These are phyloP conservation scores for Lyophyllum atratum DNA, from an alignment of 768 basidiomycete species.

Conservation along the genomic window DNA sequence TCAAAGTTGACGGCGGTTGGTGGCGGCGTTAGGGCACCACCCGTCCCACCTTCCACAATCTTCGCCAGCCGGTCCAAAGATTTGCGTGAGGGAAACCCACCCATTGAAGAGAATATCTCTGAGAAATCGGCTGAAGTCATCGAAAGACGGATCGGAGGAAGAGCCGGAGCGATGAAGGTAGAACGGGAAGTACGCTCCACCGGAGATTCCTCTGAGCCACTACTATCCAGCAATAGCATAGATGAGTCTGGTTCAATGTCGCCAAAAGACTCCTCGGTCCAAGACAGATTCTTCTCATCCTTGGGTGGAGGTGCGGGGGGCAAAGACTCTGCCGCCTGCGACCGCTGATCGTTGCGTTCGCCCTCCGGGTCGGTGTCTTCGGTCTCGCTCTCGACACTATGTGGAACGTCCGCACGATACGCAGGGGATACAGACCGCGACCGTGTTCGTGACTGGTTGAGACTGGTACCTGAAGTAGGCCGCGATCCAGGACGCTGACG, in stretches of 20 bases:
- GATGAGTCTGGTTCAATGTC: constrained; percentile 26
- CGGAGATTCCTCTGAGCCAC: constrained; percentile 49
- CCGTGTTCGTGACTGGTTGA: constrained; percentile 31
- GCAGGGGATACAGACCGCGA: constrained; percentile 61
- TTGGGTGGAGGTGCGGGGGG: constrained; percentile 52
- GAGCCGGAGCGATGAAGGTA: constrained; percentile 83
- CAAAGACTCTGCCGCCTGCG: constrained; percentile 17
- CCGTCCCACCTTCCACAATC: constrained; percentile 34
- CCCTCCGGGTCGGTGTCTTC: constrained; percentile 64
- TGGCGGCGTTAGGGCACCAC: constrained; percentile 32
- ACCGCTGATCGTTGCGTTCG: constrained; percentile 27
- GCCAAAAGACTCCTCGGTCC: neutral
- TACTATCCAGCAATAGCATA: constrained; percentile 33
- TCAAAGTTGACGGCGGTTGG: constrained; percentile 32
- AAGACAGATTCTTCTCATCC: constrained; percentile 23
- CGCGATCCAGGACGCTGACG: constrained; percentile 19
- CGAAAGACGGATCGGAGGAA: constrained; percentile 91
- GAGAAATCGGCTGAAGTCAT: constrained; percentile 83
- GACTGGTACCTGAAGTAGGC: constrained; percentile 30
- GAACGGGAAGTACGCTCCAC: constrained; percentile 68
- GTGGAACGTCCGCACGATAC: constrained; percentile 70
- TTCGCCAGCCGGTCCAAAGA: constrained; percentile 50
- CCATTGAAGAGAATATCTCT: constrained; percentile 64
- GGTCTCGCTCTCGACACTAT: constrained; percentile 70
- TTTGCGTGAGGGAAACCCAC: constrained; percentile 48